Conservation (phyloP, 2,329 filamentous ascomycete species). For the Aspergillus quadricinctus region DNA sequence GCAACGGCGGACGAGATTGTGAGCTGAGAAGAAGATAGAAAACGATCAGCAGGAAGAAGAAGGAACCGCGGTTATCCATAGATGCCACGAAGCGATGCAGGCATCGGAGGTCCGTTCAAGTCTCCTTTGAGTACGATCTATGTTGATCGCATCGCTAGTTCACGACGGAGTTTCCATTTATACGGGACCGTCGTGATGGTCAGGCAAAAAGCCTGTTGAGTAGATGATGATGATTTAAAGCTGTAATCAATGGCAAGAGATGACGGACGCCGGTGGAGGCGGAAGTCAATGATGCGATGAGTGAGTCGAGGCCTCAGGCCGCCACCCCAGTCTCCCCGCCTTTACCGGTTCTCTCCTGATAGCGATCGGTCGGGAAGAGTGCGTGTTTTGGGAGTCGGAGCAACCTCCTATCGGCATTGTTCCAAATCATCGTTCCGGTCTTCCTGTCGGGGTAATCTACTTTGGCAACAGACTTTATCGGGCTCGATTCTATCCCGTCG, state of each 20-base stretch:
- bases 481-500: background rate
- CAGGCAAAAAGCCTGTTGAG: background rate
- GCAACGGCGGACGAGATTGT: conserved; percentile 38
- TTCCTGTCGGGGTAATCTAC: background rate
- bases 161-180: conserved; percentile 3
- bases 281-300: conserved; percentile 22
- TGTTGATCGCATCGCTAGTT: conserved; percentile 24
- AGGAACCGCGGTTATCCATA: conserved; percentile 47
- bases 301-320: conserved; percentile 21
- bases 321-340: background rate
- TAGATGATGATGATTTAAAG: conserved; percentile 1
- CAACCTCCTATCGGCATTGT: background rate
- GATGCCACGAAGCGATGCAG: conserved; percentile 23
- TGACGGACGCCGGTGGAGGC: conserved; percentile 4
- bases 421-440: background rate
- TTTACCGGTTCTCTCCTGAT: conserved; percentile 9
- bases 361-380: conserved; percentile 4
- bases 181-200: background rate
- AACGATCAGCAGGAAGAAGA: conserved; percentile 48
- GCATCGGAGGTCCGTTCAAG: conserved; percentile 19
- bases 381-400: background rate
- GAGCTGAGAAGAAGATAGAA: conserved; percentile 52
- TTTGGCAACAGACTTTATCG: too few species aligned
- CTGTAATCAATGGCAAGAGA: background rate
- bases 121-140: conserved; percentile 14